A percentile compares a stretch with the other conserved stretches of the same genome.
phyloP scores from a whole-genome alignment of 306 rosid genomes.

The Cicer pinnatifidum region DNA sequence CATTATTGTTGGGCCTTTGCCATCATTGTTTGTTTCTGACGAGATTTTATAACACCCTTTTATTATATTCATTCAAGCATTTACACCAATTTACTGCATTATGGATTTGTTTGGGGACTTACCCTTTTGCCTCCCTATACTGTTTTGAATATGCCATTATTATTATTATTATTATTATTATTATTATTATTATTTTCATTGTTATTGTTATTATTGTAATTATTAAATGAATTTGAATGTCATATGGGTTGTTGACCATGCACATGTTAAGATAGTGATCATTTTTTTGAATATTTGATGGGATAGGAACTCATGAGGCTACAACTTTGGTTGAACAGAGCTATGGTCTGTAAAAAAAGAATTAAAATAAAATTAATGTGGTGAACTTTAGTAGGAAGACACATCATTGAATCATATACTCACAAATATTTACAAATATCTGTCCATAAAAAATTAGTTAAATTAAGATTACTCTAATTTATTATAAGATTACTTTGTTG shows the following conservation, averaged over 20 bases:
- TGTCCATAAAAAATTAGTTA: neutral
- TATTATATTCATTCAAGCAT: slow-evolving; percentile 53
- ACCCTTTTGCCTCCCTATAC: slow-evolving; percentile 50
- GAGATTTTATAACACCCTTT: slow-evolving; percentile 60
- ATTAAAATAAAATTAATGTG: neutral
- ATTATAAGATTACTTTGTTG: no score
- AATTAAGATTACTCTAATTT: no score
- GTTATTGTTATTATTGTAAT: slow-evolving; percentile 30
- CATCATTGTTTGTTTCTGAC: slow-evolving; percentile 85
- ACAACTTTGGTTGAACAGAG: slow-evolving; percentile 40
- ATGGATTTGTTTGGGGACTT: slow-evolving; percentile 27
- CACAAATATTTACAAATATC: neutral
- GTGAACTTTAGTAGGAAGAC: slow-evolving; percentile 13
- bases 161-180: slow-evolving; percentile 7
- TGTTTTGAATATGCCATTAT: slow-evolving; percentile 47
- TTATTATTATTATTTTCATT: slow-evolving; percentile 28
- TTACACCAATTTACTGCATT: slow-evolving; percentile 59
- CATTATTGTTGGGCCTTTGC: slow-evolving; percentile 70
- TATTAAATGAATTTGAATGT: slow-evolving; percentile 46
- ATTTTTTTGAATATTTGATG: slow-evolving; percentile 36
- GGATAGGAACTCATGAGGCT: slow-evolving; percentile 44
- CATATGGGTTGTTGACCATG: slow-evolving; percentile 53
- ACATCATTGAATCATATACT: slow-evolving; percentile 3
- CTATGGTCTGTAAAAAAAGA: neutral
- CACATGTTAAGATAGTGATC: slow-evolving; percentile 47